Evolutionary conservation across 805 yeast genomes (phyloP), one percentile per base, ranked within the genome.

Genomic region (Pichia cabralensis): DNA sequence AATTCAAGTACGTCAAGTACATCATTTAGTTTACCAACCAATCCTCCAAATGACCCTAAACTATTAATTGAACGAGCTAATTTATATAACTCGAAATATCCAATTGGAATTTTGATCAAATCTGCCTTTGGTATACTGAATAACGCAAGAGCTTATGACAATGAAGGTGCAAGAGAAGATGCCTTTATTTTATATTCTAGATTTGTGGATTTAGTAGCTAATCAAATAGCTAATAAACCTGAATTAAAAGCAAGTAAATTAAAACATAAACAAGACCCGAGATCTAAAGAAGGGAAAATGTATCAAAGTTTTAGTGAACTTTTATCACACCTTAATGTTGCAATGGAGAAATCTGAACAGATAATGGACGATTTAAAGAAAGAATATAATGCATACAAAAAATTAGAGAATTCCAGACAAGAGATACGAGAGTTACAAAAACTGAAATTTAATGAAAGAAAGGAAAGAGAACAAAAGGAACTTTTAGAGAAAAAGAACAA

Each of bases 111-210:
- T 16, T 77, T 83, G 67, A 46, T 77, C 21, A 66, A 76, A 36
- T 67, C 77, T 31, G 74, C 69, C 34, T 61, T 55, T 29, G 66
- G 65, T 13, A 58, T 67, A 45, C 56, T 57, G 42, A 63, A 58
- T 50, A 77, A 50, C 56, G 74, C 76, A 0, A 56, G 59, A 21
- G 52, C 66, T 15, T 73, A 65, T 50, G 60, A 60, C 14, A 50
- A 53, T 15, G 70, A 64, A 28, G 58, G 61, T 12, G 60, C 67
- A 20, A 48, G 57, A 27, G 66, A 63, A 27, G 70, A 68, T 38
- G 72, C 83, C 0, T 79, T 69, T 46, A 53, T 74, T 21, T 55
- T 74, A 35, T 76, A 75, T 46, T 56, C 69, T 29, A 55, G 86
- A 36, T 76, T 72, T 44, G 66, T 77, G 16, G 82, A 79, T 39